Evolutionary conservation across 2,329 filamentous ascomycete genomes (phyloP).

Genomic region (Pezizomycotina sp.): DNA sequence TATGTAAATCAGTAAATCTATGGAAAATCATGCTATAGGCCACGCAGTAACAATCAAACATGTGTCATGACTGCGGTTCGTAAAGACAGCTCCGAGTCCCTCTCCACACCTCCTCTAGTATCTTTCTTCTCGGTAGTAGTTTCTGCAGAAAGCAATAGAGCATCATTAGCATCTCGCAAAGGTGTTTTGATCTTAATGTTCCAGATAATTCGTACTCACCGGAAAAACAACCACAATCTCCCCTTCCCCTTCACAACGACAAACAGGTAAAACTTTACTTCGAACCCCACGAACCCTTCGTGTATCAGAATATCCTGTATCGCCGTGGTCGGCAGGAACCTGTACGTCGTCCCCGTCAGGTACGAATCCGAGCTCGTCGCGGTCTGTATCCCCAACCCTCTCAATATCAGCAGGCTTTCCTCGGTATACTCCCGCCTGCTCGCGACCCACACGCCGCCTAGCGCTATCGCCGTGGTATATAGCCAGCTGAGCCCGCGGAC

Average conservation of each 20-base stretch:
- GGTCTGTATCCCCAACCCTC: conserved; percentile 81
- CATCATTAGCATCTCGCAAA: not conserved
- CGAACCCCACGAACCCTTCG: conserved; percentile 84
- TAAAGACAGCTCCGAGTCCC: conserved; percentile 70
- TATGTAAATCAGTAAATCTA: too few relatives aligned
- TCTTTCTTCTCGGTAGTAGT: conserved; percentile 53
- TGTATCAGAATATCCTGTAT: conserved; percentile 90
- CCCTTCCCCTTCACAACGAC: conserved; percentile 77
- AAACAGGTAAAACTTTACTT: conserved; percentile 74
- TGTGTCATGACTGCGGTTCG: conserved; percentile 34
- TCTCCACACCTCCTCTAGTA: conserved; percentile 81
- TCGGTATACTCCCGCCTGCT: conserved; percentile 40
- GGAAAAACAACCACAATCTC: conserved; percentile 94
- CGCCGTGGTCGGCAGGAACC: conserved; percentile 76
- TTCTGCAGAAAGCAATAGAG: conserved; percentile 29
- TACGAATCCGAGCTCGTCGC: conserved; percentile 54
- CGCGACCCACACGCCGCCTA: conserved; percentile 32
- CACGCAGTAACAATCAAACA: too few relatives aligned
- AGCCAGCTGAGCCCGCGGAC: not conserved
- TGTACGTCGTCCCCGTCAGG: conserved; percentile 32
- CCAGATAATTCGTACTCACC: too few relatives aligned
- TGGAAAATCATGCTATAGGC: too few relatives aligned
- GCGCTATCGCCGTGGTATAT: conserved; percentile 26
- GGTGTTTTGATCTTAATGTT: too few relatives aligned
- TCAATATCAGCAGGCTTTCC: conserved; percentile 76